A percentile compares a stretch with the other conserved stretches of the same genome.
Evolutionary conservation across 1,284 basidiomycete genomes (phyloP).

Genomic region (Phlebopus sp.): DNA sequence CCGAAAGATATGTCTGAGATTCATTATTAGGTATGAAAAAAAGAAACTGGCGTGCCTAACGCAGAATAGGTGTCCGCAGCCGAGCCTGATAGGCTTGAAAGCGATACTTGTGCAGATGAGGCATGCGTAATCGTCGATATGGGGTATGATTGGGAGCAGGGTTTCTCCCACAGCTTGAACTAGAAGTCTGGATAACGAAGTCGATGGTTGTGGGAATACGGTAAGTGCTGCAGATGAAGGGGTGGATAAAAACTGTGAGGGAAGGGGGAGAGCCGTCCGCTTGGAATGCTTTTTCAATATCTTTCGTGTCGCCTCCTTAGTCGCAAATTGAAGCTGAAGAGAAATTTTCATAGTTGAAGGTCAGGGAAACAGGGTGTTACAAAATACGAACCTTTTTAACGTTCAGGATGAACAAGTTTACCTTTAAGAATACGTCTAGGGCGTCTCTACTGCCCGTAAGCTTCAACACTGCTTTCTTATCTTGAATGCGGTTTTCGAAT

Average conservation of each 20-base stretch:
- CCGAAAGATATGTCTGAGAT: neutral
- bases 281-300: constrained; percentile 96
- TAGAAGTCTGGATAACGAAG: constrained; percentile 73
- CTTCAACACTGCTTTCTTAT: constrained; percentile 58
- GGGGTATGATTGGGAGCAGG: constrained; percentile 80
- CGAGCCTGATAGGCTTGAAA: constrained; percentile 85
- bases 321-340: constrained; percentile 75
- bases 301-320: constrained; percentile 85
- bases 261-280: constrained; percentile 67
- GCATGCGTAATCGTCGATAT: constrained; percentile 77
- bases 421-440: constrained; percentile 75
- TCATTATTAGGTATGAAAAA: neutral
- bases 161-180: constrained; percentile 85
- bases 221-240: constrained; percentile 17
- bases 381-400: constrained; percentile 67
- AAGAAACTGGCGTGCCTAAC: constrained; percentile 49
- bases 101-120: constrained; percentile 81
- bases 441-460: constrained; percentile 63
- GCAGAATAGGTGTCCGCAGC: constrained; percentile 90
- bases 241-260: constrained; percentile 22
- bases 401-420: constrained; percentile 83
- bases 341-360: neutral
- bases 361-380: neutral
- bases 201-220: constrained; percentile 30
- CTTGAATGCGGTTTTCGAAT: constrained; percentile 66